Base-by-base conservation (phyloP, 768 basidiomycete species). In the Boletellus ananiceps region DNA sequence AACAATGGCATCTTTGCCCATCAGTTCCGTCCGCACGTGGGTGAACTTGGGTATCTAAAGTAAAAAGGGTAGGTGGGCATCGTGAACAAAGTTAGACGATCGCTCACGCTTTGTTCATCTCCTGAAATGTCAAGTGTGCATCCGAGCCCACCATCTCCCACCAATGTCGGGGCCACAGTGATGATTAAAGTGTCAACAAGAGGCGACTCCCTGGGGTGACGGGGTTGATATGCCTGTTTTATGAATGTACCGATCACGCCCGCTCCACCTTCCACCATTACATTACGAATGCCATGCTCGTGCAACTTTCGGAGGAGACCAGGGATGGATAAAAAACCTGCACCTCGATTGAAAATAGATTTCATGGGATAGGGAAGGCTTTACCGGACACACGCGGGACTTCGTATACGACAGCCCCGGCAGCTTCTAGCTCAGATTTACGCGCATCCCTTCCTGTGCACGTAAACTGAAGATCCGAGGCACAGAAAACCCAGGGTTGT, bases 191-290 rank as follows among this genome's bases (percentile, higher is more conserved):
- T 74, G 64, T 97, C 88, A 5, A 95, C 74, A 12, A 79, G 51
- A 25, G 63, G 60, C 13, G 54, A 46, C 38, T 53, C 52, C 21
- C 44, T 35, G 15, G 50, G 31, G 40, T 8, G 8, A 14, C 42
- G 42, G 31, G 52, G 40, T 43, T 47, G 51, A 8, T 53, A 55
- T 18, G 46, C 49, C 21, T 46, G 51, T 18, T 49, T 25, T 25
- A 59, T 51, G 47, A 68, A 68, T 1, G 88, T 82, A 6, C 76
- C 72, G 49, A 99, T 92, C 54, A 99, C 75, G 8, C 71, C 69
- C 8, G 91, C 87, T 14, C 96, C 96, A 45, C 96, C 96, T 71
- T 99, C 96, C 6, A 97, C 88, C 95, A 99, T 99, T 47, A 97
- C 71, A 11, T 83, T 85, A 11, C 69, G 68, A 52, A 95, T 73